Conservation (phyloP, 78 protist species). For the Pelomyxa schiedti region DNA sequence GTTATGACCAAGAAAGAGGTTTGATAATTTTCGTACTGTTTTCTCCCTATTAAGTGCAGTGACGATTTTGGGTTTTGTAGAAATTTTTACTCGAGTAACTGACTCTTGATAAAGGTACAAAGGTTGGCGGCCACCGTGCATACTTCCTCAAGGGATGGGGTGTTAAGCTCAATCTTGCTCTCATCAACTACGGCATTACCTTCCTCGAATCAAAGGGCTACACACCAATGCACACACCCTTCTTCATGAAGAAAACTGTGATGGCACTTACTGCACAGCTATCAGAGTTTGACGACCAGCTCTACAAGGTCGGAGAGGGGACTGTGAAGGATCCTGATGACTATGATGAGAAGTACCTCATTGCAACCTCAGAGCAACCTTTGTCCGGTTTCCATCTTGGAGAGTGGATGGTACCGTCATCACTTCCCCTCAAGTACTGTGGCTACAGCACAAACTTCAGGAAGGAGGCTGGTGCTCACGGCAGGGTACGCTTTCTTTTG, state of each 20-base stretch:
- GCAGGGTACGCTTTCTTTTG: too few species aligned
- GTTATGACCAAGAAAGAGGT: constrained; percentile 62
- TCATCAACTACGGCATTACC: constrained; percentile 69
- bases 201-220: constrained; percentile 47
- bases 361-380: constrained; percentile 99
- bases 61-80: background rate
- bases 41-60: background rate
- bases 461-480: constrained; percentile 97
- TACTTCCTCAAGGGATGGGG: constrained; percentile 85
- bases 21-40: background rate
- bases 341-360: constrained; percentile 92
- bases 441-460: constrained; percentile 99
- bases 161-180: constrained; percentile 79
- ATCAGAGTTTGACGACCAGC: constrained; percentile 95
- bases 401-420: constrained; percentile 47
- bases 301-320: constrained; percentile 83
- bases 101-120: constrained; percentile 14
- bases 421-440: constrained; percentile 73
- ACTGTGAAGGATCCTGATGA: constrained; percentile 15
- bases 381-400: constrained; percentile 87
- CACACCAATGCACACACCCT: constrained; percentile 87
- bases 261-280: constrained; percentile 96
- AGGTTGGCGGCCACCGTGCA: constrained; percentile 86
- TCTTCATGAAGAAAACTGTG: constrained; percentile 79
- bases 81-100: background rate